phyloP scores from a whole-genome alignment of 768 basidiomycete genomes.

The Trametes punicea region DNA sequence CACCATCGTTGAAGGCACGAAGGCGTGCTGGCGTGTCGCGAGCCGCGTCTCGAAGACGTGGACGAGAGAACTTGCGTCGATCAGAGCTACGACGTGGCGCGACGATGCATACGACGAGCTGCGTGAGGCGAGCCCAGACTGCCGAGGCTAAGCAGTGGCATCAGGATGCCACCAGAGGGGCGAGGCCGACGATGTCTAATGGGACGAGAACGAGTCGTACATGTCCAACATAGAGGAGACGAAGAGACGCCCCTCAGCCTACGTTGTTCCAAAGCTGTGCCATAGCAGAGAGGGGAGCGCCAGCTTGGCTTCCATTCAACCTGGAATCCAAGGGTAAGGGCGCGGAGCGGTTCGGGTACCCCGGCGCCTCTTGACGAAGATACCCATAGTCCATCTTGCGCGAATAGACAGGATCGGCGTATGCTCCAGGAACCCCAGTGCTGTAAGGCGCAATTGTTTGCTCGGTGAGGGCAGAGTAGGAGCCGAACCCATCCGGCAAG shows the following conservation, averaged over 20 bases:
- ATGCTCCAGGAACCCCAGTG: slow-evolving; percentile 18
- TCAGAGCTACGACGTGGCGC: not conserved
- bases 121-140: not conserved
- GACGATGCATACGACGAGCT: not conserved
- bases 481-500: slow-evolving; percentile 11
- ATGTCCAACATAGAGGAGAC: too few species aligned
- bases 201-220: too few species aligned
- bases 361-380: slow-evolving; percentile 8
- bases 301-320: not conserved
- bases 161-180: not conserved
- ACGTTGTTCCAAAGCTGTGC: slow-evolving; percentile 19
- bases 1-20: too few species aligned
- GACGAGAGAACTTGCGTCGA: too few species aligned
- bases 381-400: slow-evolving; percentile 9
- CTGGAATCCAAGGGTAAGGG: slow-evolving; percentile 12
- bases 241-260: not conserved
- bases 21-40: too few species aligned
- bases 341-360: slow-evolving; percentile 1
- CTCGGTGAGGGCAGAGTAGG: slow-evolving; percentile 12
- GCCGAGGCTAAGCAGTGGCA: not conserved
- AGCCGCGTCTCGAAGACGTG: too few species aligned
- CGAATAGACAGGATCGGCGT: slow-evolving; percentile 18
- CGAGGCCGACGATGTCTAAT: not conserved
- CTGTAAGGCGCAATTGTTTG: slow-evolving; percentile 10
- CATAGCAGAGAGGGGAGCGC: slow-evolving; percentile 8